Evolutionary conservation across 2,329 filamentous ascomycete genomes (phyloP).

Genomic region (Cercospora brassicicola): DNA sequence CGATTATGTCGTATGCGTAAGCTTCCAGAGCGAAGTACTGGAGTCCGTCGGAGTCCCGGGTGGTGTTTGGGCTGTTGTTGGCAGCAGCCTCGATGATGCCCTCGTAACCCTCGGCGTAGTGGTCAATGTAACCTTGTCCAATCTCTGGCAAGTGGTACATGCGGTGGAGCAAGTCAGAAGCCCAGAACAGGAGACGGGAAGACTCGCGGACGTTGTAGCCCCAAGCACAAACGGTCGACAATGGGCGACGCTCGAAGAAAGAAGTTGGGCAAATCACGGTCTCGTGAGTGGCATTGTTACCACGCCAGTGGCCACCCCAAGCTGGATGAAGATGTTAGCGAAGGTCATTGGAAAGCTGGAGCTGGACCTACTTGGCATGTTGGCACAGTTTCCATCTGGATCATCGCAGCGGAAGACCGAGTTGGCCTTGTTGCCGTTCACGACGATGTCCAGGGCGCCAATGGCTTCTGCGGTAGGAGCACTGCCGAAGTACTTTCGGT

Average conservation of each 20-base stretch:
- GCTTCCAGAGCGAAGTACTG: slow-evolving; percentile 70
- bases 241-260: slow-evolving; percentile 57
- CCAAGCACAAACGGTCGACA: slow-evolving; percentile 60
- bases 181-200: slow-evolving; percentile 63
- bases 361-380: slow-evolving; percentile 21
- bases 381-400: slow-evolving; percentile 62
- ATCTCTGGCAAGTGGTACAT: slow-evolving; percentile 63
- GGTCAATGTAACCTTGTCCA: slow-evolving; percentile 60
- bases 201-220: slow-evolving; percentile 63
- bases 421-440: slow-evolving; percentile 57
- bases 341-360: not conserved
- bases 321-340: slow-evolving; percentile 42
- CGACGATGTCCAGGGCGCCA: slow-evolving; percentile 63
- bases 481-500: slow-evolving; percentile 67
- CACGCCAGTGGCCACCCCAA: slow-evolving; percentile 69
- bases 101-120: slow-evolving; percentile 62
- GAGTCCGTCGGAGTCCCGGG: slow-evolving; percentile 61
- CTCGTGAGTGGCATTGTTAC: slow-evolving; percentile 62
- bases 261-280: slow-evolving; percentile 69
- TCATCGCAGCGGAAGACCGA: slow-evolving; percentile 69
- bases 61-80: slow-evolving; percentile 51
- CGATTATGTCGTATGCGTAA: slow-evolving; percentile 65
- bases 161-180: slow-evolving; percentile 66
- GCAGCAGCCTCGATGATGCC: slow-evolving; percentile 56
- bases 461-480: slow-evolving; percentile 58